Evolutionary conservation across 1,139 yeast genomes (phyloP).

Genomic region (Suhomyces bokatorum): DNA sequence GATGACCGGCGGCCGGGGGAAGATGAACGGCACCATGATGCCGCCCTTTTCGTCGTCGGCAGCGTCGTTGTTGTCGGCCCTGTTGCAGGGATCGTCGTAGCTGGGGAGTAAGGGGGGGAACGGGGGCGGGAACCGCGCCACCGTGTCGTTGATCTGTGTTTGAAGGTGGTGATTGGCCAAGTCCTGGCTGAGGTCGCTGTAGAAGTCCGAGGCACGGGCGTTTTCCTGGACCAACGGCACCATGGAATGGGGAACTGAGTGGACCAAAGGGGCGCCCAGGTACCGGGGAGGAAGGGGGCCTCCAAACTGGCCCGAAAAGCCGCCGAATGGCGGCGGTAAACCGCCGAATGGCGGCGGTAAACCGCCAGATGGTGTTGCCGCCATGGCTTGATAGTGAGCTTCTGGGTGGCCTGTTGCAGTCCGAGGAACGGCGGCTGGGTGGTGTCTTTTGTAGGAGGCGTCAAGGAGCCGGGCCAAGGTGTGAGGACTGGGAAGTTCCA

Average conservation of each 20-base stretch:
- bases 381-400: too few relatives aligned
- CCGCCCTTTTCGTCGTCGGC: slow-evolving; percentile 26
- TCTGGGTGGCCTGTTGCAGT: not conserved
- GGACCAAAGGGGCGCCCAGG: slow-evolving; percentile 15
- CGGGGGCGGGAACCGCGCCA: slow-evolving; percentile 45
- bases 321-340: not conserved
- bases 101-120: slow-evolving; percentile 32
- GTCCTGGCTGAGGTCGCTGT: slow-evolving; percentile 34
- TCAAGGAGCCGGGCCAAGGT: slow-evolving; percentile 16
- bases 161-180: slow-evolving; percentile 17
- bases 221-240: slow-evolving; percentile 42
- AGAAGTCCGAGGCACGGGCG: slow-evolving; percentile 32
- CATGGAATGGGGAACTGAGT: slow-evolving; percentile 39
- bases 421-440: slow-evolving; percentile 11
- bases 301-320: not conserved
- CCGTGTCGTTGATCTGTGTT: slow-evolving; percentile 29
- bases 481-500: slow-evolving; percentile 18
- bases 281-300: slow-evolving; percentile 6
- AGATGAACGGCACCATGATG: slow-evolving; percentile 48
- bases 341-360: not conserved
- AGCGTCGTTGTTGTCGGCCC: slow-evolving; percentile 11
- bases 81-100: slow-evolving; percentile 8
- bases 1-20: slow-evolving; percentile 46
- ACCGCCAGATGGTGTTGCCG: not conserved
- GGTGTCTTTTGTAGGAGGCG: slow-evolving; percentile 11